These are phyloP conservation scores for apple (Malus domestica) DNA, from an alignment of 306 rosid species.

Conservation along the genomic window ASM211411v1 NC_041801.1:9762001-9762500, in stretches of 20 bases:
- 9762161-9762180: conserved; percentile 31
- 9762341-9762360: background rate
- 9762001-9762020: conserved; percentile 39
- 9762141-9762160: conserved; percentile 40
- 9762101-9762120: conserved; percentile 57
- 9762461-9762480: no score
- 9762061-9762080: conserved; percentile 40
- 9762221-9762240: background rate
- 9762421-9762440: background rate
- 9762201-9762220: background rate
- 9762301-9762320: background rate
- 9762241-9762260: background rate
- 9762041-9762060: conserved; percentile 35
- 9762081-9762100: conserved; percentile 35
- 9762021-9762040: conserved; percentile 47
- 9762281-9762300: background rate
- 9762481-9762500: no score
- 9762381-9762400: background rate
- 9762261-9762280: background rate
- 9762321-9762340: background rate
- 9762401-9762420: background rate
- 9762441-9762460: no score
- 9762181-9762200: background rate
- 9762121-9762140: conserved; percentile 44
- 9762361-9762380: background rate